Percentiles rank a stretch among this genome's conserved stretches.
These are phyloP conservation scores for Linum usitatissimum DNA, from an alignment of 345 rosid genomes.

Conservation along the genomic window DNA sequence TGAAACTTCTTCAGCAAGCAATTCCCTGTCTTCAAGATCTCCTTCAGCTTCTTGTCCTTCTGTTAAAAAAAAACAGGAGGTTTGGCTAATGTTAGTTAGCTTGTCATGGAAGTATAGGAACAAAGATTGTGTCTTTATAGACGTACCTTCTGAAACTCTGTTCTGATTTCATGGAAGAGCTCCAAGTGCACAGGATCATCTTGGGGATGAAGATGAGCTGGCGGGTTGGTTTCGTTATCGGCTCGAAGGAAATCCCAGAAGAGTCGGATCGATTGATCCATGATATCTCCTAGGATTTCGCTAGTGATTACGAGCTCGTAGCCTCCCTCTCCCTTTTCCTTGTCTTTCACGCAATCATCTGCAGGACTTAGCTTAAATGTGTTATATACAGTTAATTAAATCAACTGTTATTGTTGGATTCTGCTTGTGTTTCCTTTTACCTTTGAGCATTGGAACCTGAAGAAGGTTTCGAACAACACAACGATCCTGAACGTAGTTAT, in stretches of 20 bases:
- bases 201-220: constrained; percentile 28
- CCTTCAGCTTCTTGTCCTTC: constrained; percentile 20
- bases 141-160: constrained; percentile 53
- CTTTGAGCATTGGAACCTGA: constrained; percentile 16
- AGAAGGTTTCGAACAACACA: constrained; percentile 19
- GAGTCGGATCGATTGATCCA: not conserved
- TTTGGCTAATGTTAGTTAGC: not conserved
- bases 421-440: not conserved
- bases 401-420: not conserved
- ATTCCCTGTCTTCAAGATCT: constrained; percentile 17
- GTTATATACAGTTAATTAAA: no score
- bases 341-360: constrained; percentile 15
- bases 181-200: constrained; percentile 42
- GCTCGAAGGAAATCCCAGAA: not conserved
- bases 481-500: constrained; percentile 15
- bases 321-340: not conserved
- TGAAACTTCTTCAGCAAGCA: constrained; percentile 19
- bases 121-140: no score
- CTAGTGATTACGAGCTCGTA: not conserved
- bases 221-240: not conserved
- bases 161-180: constrained; percentile 34
- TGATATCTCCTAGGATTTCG: not conserved
- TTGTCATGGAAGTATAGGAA: no score
- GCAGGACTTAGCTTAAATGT: not conserved
- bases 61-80: not conserved